phyloP scores from a whole-genome alignment of 2,329 filamentous ascomycete genomes.

The Keithomyces neogunnii region DNA sequence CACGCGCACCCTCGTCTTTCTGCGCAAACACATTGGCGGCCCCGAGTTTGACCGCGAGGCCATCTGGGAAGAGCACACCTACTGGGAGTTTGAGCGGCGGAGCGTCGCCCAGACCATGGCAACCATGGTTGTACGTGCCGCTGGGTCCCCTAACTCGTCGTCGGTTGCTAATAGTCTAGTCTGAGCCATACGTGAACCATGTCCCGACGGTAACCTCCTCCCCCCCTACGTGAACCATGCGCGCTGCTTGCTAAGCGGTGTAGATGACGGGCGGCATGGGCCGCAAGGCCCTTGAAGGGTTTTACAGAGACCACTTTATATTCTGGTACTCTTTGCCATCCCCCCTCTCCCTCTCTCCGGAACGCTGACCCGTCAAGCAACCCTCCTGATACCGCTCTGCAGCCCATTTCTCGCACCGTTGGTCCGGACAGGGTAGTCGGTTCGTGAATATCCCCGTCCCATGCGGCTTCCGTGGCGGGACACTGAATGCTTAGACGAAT shows the following conservation, averaged over 20 bases:
- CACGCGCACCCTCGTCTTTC: slow-evolving; percentile 53
- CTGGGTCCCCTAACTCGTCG: no score
- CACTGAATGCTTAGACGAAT: slow-evolving; percentile 42
- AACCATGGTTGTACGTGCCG: slow-evolving; percentile 56
- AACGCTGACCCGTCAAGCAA: slow-evolving; percentile 36
- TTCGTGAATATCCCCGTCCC: background rate
- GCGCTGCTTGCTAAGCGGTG: background rate
- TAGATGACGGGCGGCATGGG: slow-evolving; percentile 60
- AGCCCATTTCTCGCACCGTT: slow-evolving; percentile 60
- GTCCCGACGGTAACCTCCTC: slow-evolving; percentile 50
- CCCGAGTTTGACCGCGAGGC: slow-evolving; percentile 65
- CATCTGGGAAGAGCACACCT: slow-evolving; percentile 71
- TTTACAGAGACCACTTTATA: slow-evolving; percentile 67
- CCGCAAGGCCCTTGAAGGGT: slow-evolving; percentile 50
- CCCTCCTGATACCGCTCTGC: slow-evolving; percentile 53
- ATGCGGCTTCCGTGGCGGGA: background rate
- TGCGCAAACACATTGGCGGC: slow-evolving; percentile 55
- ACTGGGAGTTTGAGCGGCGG: slow-evolving; percentile 59
- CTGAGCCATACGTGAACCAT: slow-evolving; percentile 68
- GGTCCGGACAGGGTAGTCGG: slow-evolving; percentile 58
- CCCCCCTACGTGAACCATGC: background rate
- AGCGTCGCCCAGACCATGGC: slow-evolving; percentile 64
- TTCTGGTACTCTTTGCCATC: slow-evolving; percentile 27
- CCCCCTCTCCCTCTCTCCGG: background rate
- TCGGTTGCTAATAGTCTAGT: background rate